Conservation (phyloP, 257 asterid genomes). For the Plantago major region DNA sequence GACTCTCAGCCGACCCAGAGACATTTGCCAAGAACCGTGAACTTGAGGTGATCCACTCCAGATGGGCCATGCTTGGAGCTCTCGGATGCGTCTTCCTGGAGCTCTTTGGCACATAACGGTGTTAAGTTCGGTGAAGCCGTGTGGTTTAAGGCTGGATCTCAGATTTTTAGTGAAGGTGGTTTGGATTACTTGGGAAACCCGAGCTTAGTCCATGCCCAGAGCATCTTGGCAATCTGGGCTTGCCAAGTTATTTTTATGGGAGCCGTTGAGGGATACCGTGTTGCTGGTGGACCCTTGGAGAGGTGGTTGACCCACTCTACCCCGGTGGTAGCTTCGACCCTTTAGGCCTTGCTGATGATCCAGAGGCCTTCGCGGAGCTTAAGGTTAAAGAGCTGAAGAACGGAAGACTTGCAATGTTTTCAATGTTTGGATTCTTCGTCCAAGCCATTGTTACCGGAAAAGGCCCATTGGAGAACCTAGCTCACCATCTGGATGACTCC, state of each 20-base stretch:
- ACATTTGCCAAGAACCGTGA: too few relatives aligned
- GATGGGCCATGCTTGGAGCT: too few relatives aligned
- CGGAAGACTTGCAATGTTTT: slow-evolving; percentile 23
- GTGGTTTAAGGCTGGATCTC: slow-evolving; percentile 54
- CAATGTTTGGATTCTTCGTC: slow-evolving; percentile 23
- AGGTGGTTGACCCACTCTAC: slow-evolving; percentile 34
- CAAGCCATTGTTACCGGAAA: slow-evolving; percentile 29
- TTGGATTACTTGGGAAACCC: slow-evolving; percentile 63
- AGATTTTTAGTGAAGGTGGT: slow-evolving; percentile 48
- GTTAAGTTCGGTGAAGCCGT: slow-evolving; percentile 48
- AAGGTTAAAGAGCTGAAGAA: too few relatives aligned
- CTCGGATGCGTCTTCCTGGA: too few relatives aligned
- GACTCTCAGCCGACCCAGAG: too few relatives aligned
- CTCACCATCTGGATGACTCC: slow-evolving; percentile 29
- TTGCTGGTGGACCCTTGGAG: slow-evolving; percentile 53
- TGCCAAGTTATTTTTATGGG: slow-evolving; percentile 51
- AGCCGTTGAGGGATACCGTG: slow-evolving; percentile 50
- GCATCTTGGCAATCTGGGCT: slow-evolving; percentile 61
- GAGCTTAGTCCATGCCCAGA: slow-evolving; percentile 51
- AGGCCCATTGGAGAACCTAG: slow-evolving; percentile 35
- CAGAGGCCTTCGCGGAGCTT: too few relatives aligned
- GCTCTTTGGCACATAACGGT: too few relatives aligned
- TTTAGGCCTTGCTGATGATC: too few relatives aligned
- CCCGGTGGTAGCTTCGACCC: too few relatives aligned
- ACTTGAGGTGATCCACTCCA: too few relatives aligned